Conservation (phyloP, 2,329 filamentous ascomycete species). For the Rhynchosporium secalis region DNA sequence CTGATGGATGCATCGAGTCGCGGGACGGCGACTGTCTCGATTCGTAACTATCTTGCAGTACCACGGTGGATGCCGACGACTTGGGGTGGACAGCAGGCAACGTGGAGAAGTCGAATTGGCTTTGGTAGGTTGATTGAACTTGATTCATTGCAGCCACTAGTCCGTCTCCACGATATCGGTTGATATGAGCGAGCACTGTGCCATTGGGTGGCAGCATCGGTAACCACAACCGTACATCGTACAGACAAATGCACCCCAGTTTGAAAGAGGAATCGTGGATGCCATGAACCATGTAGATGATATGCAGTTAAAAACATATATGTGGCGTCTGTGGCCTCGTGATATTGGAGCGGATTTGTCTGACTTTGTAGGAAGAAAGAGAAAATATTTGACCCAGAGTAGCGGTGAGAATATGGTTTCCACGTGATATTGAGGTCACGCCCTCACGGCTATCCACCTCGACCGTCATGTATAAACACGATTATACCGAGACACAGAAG, state of each 20-base stretch:
- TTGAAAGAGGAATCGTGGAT: not conserved
- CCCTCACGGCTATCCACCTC: not conserved
- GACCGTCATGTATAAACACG: not conserved
- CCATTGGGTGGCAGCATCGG: not conserved
- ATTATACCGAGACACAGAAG: not conserved
- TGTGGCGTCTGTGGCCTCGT: not conserved
- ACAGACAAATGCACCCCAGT: not conserved
- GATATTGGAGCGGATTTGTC: not conserved
- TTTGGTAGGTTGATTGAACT: conserved; percentile 6
- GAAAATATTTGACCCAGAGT: not conserved
- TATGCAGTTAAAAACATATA: not conserved
- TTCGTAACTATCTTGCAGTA: conserved; percentile 7
- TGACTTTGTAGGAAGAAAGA: not conserved
- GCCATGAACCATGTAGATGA: not conserved
- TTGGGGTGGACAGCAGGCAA: not conserved
- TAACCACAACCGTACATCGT: not conserved
- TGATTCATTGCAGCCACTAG: not conserved
- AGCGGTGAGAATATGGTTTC: conserved; percentile 7
- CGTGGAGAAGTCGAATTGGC: not conserved
- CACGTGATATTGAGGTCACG: not conserved
- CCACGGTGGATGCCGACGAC: not conserved
- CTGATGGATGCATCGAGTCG: not conserved
- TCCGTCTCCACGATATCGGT: conserved; percentile 13
- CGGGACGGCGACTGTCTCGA: not conserved
- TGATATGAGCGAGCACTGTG: not conserved